Percentiles rank a stretch among this genome's conserved stretches.
Conservation (phyloP, 495 filamentous ascomycete genomes). For the Lophium mytilinum region DNA sequence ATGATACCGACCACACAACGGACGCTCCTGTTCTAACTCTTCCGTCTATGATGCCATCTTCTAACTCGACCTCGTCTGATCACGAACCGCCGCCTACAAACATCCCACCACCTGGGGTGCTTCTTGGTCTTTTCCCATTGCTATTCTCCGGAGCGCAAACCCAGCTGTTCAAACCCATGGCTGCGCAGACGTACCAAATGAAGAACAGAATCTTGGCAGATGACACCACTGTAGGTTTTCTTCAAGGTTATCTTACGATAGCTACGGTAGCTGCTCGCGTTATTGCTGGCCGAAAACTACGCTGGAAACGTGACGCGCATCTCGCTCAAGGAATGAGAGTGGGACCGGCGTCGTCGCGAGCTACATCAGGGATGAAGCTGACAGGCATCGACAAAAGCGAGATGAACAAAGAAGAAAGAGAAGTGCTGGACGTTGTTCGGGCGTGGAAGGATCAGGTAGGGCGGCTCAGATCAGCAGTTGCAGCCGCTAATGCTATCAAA, state of each 20-base stretch:
- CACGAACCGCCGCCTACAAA: constrained; percentile 63
- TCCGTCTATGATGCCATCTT: background rate
- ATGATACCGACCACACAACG: background rate
- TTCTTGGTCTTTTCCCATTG: constrained; percentile 66
- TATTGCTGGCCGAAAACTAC: constrained; percentile 73
- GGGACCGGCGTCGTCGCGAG: constrained; percentile 51
- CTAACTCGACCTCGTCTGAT: constrained; percentile 6
- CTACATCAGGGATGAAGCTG: constrained; percentile 76
- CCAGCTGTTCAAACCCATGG: constrained; percentile 30
- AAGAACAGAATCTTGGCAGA: constrained; percentile 52
- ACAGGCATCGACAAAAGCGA: constrained; percentile 72
- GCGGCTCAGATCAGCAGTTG: constrained; percentile 49
- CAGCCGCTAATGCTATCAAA: constrained; percentile 39
- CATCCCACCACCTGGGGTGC: constrained; percentile 76
- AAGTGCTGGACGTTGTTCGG: constrained; percentile 67
- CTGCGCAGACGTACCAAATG: constrained; percentile 19
- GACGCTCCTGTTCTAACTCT: constrained; percentile 1
- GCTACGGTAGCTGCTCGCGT: constrained; percentile 64
- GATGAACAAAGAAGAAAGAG: constrained; percentile 73
- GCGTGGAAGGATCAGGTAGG: constrained; percentile 66
- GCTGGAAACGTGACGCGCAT: constrained; percentile 82
- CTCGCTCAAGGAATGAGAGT: constrained; percentile 88
- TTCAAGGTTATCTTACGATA: constrained; percentile 36
- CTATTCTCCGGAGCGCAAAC: constrained; percentile 46
- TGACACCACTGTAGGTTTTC: constrained; percentile 45